phyloP scores from a whole-genome alignment of 345 rosid species.

The Gynandropsis gynandra region DNA sequence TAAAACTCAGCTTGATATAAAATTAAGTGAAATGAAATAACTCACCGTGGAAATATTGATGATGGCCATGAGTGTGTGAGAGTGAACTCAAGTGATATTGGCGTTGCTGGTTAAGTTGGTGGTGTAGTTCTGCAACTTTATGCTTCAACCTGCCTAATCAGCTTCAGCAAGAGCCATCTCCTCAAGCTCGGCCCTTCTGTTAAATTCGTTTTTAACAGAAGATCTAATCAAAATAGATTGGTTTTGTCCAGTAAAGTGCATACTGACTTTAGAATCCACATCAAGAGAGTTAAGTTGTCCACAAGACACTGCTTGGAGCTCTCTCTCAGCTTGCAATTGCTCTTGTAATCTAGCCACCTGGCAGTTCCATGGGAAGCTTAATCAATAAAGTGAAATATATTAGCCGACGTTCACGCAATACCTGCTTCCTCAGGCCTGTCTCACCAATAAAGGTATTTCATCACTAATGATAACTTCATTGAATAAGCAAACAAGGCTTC shows the following conservation, averaged over 20 bases:
- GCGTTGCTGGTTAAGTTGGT: slow-evolving; percentile 89
- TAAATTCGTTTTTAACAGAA: slow-evolving; percentile 22
- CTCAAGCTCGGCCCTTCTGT: slow-evolving; percentile 99
- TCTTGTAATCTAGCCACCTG: slow-evolving; percentile 94
- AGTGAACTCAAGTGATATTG: slow-evolving; percentile 78
- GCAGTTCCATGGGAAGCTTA: slow-evolving; percentile 7
- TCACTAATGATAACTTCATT: slow-evolving; percentile 24
- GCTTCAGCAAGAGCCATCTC: slow-evolving; percentile 99
- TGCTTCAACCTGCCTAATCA: slow-evolving; percentile 92
- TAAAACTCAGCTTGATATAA: neutral
- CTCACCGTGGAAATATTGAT: slow-evolving; percentile 85
- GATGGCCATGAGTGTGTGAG: slow-evolving; percentile 80
- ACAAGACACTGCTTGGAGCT: slow-evolving; percentile 90
- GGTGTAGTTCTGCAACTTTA: slow-evolving; percentile 94
- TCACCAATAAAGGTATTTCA: slow-evolving; percentile 8
- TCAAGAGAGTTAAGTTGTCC: slow-evolving; percentile 77
- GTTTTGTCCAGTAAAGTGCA: slow-evolving; percentile 16
- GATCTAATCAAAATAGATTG: slow-evolving; percentile 2
- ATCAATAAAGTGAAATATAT: slow-evolving; percentile 6
- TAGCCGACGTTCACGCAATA: slow-evolving; percentile 98
- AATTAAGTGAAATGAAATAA: slow-evolving; percentile 17
- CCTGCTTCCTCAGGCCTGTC: slow-evolving; percentile 95
- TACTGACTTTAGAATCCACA: slow-evolving; percentile 81
- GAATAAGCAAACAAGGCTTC: slow-evolving; percentile 9
- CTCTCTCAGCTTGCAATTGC: slow-evolving; percentile 97